Percentiles rank a stretch among this genome's conserved stretches.
These are phyloP conservation scores for Starmerella ratchasimensis DNA, from an alignment of 805 yeast genomes.

Conservation along the genomic window DNA sequence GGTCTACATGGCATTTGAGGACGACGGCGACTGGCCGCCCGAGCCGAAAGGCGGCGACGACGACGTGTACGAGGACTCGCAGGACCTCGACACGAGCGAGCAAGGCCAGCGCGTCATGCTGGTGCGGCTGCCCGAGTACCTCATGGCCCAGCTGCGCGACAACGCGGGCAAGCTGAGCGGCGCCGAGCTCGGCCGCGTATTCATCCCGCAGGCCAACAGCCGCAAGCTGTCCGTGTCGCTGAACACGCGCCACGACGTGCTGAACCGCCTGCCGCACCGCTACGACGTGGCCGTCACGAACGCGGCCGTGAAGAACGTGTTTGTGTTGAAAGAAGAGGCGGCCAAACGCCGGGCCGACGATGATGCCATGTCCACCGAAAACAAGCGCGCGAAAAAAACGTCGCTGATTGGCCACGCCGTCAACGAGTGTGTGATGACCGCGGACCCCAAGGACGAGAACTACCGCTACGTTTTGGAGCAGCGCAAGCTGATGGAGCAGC, in stretches of 20 bases:
- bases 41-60: slow-evolving; percentile 25
- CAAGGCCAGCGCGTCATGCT: slow-evolving; percentile 76
- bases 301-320: slow-evolving; percentile 70
- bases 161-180: slow-evolving; percentile 45
- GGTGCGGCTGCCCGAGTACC: slow-evolving; percentile 75
- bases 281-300: slow-evolving; percentile 70
- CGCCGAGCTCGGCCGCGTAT: slow-evolving; percentile 61
- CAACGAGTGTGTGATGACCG: slow-evolving; percentile 84
- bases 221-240: slow-evolving; percentile 27
- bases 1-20: neutral
- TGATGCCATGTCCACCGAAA: slow-evolving; percentile 9
- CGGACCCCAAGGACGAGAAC: slow-evolving; percentile 58
- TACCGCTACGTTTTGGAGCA: slow-evolving; percentile 50
- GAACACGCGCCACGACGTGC: slow-evolving; percentile 28
- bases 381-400: slow-evolving; percentile 43
- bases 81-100: slow-evolving; percentile 57
- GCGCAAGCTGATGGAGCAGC: slow-evolving; percentile 36
- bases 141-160: slow-evolving; percentile 69
- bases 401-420: slow-evolving; percentile 73
- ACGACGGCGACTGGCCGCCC: slow-evolving; percentile 8
- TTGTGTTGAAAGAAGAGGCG: slow-evolving; percentile 77
- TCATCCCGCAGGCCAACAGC: slow-evolving; percentile 36
- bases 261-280: slow-evolving; percentile 58
- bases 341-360: slow-evolving; percentile 27
- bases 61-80: slow-evolving; percentile 45